Base-by-base conservation (phyloP, 768 basidiomycete species). In the Porpolomopsis calyptriformis region DNA sequence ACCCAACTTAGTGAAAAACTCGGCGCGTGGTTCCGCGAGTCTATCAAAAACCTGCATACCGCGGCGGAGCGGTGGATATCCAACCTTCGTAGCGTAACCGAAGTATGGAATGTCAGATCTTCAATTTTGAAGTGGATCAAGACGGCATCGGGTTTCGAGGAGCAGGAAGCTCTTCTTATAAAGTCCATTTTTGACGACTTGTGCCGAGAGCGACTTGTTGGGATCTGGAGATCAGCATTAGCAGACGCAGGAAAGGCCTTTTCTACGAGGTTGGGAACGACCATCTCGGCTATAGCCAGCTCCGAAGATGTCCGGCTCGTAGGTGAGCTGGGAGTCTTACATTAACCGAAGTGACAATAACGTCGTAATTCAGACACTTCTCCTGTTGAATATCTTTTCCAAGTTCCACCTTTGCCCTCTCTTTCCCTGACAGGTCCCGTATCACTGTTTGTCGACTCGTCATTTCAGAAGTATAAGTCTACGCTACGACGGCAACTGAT, bases 41-140 rank as follows among this genome's bases (percentile, higher is more conserved):
- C 80, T 1, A 61, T 66, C 20, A 52, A 65, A 35, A 67, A 59
- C 40, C 63, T 85, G 38, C 65, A 66, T 35, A 58, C 53, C 16
- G 66, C 76, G 6, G 62, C 77, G 11, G 60, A 67, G 4, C 63
- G 62, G 40, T 87, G 83, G 84, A 65, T 91, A 44, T 50, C 65
- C 7, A 70, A 72, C 4, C 62, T 90, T 16, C 63, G 71, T n/a
- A 73, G 57, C 18, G 74, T 83, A 25, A 72, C 71, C 34, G 82
- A 82, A 33, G 73, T 88, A 6, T 90, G 88, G 87, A 72, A 68
- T 26, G 60, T 87, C n/a, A 70, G 85, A 37, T 60, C 63, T 20
- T 76, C 69, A 33, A 63, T 74, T 36, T 63, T 65, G 47, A 70
- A 63, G 38, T 78, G 72, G 71, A 58, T 78, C 22, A 44, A 46